Percentiles rank a stretch among this genome's conserved stretches.
These are phyloP conservation scores for Cutaneotrichosporon dermatis DNA, from an alignment of 1,284 basidiomycete genomes.

Conservation along the genomic window DNA sequence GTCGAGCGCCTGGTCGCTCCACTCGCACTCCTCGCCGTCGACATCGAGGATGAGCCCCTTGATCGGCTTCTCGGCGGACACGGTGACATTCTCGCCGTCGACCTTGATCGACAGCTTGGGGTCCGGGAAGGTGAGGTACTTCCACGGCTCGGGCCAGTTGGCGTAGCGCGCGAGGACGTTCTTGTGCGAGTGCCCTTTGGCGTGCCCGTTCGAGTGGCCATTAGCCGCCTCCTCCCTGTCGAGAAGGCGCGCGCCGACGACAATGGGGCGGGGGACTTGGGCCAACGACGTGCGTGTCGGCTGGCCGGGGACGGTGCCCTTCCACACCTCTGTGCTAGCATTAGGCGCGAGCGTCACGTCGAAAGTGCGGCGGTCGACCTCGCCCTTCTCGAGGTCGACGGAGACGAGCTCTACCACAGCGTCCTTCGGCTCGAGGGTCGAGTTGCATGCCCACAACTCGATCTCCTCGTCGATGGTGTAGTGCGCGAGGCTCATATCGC, in stretches of 20 bases:
- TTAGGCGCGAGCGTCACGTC: conserved; percentile 64
- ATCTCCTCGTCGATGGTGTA: conserved; percentile 59
- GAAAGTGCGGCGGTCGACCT: conserved; percentile 54
- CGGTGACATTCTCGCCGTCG: conserved; percentile 58
- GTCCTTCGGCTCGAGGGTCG: conserved; percentile 58
- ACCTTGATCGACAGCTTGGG: conserved; percentile 57
- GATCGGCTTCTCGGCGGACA: conserved; percentile 65
- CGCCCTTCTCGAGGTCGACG: conserved; percentile 56
- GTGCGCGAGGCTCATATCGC: conserved; percentile 60
- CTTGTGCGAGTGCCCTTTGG: background rate
- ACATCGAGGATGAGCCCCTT: conserved; percentile 79
- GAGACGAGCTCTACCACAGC: conserved; percentile 63
- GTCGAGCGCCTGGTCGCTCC: conserved; percentile 84
- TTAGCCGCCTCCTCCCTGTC: conserved; percentile 18
- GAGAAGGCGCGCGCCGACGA: conserved; percentile 70
- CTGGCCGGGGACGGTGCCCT: conserved; percentile 63
- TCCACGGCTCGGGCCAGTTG: conserved; percentile 81
- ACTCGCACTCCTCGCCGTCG: conserved; percentile 58
- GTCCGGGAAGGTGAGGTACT: conserved; percentile 75
- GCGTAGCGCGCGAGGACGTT: conserved; percentile 64
- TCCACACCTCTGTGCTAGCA: conserved; percentile 74
- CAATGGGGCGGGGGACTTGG: conserved; percentile 62
- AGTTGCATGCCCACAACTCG: conserved; percentile 80
- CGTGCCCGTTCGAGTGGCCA: no score
- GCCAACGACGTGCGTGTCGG: conserved; percentile 61